Evolutionary conservation across 768 basidiomycete genomes (phyloP).

Genomic region (Termitomyces sp.): DNA sequence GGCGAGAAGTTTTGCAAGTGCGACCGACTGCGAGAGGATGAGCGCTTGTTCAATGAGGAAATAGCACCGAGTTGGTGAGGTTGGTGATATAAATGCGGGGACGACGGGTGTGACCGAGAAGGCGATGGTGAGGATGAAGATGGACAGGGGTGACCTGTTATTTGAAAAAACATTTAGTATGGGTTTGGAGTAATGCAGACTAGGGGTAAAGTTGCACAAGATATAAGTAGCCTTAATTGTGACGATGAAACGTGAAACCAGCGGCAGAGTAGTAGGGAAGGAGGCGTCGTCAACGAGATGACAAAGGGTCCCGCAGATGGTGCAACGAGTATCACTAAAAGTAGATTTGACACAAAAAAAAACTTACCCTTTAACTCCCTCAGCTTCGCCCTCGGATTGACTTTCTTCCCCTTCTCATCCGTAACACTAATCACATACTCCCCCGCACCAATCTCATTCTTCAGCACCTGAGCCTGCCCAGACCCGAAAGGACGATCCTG

Average conservation of each 20-base stretch:
- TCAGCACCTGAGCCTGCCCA: background rate
- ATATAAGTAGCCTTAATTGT: background rate
- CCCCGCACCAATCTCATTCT: background rate
- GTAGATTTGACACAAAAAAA: background rate
- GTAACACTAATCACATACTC: background rate
- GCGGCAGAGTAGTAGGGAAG: background rate
- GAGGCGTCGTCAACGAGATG: background rate
- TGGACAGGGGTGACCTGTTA: background rate
- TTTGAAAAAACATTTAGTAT: background rate
- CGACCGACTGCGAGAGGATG: background rate
- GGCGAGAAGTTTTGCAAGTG: background rate
- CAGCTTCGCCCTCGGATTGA: background rate
- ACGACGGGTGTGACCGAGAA: background rate
- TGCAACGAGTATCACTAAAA: background rate
- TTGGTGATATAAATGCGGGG: background rate
- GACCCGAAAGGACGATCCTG: background rate
- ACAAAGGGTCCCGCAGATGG: too few relatives aligned
- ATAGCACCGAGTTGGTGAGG: background rate
- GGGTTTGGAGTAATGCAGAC: background rate
- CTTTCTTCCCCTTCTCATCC: background rate
- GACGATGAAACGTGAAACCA: background rate
- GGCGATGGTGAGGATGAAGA: background rate
- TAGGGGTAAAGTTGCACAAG: too few relatives aligned
- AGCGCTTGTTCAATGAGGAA: background rate
- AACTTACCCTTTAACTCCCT: slow-evolving; percentile 3